Conservation (phyloP, 768 basidiomycete species). For the Suillus fuscotomentosus region DNA sequence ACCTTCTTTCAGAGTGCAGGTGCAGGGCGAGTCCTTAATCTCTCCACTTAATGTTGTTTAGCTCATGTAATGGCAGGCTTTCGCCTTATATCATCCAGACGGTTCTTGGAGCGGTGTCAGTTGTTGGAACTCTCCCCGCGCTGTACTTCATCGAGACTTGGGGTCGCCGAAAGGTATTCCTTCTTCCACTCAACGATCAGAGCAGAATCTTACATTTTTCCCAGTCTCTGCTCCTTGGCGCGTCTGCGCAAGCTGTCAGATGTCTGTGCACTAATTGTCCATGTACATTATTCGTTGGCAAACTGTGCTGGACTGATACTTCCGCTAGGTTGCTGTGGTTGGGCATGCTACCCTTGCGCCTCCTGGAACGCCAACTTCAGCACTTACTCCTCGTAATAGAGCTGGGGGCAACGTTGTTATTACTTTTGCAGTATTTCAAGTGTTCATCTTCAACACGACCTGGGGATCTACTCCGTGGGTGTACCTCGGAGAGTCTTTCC, state of each 20-base stretch:
- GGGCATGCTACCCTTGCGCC: slow-evolving; percentile 69
- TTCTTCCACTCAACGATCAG: not conserved
- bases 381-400: slow-evolving; percentile 54
- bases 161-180: slow-evolving; percentile 64
- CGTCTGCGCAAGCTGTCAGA: slow-evolving; percentile 58
- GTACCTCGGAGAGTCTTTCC: slow-evolving; percentile 79
- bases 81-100: slow-evolving; percentile 73
- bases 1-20: slow-evolving; percentile 79
- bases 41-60: not conserved
- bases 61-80: slow-evolving; percentile 35
- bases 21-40: slow-evolving; percentile 43
- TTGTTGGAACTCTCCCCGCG: slow-evolving; percentile 70
- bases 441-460: slow-evolving; percentile 68
- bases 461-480: slow-evolving; percentile 81
- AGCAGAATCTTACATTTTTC: not conserved
- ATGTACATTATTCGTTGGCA: slow-evolving; percentile 12
- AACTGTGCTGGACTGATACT: not conserved
- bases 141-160: slow-evolving; percentile 66
- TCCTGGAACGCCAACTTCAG: slow-evolving; percentile 40
- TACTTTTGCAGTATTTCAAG: slow-evolving; percentile 73
- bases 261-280: slow-evolving; percentile 58
- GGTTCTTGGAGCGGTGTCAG: slow-evolving; percentile 73
- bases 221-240: slow-evolving; percentile 65
- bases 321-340: slow-evolving; percentile 59
- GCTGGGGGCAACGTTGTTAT: slow-evolving; percentile 66